Percentiles rank a stretch among this genome's conserved stretches.
phyloP scores from a whole-genome alignment of 495 filamentous ascomycete species.

The Acidomyces sp. region DNA sequence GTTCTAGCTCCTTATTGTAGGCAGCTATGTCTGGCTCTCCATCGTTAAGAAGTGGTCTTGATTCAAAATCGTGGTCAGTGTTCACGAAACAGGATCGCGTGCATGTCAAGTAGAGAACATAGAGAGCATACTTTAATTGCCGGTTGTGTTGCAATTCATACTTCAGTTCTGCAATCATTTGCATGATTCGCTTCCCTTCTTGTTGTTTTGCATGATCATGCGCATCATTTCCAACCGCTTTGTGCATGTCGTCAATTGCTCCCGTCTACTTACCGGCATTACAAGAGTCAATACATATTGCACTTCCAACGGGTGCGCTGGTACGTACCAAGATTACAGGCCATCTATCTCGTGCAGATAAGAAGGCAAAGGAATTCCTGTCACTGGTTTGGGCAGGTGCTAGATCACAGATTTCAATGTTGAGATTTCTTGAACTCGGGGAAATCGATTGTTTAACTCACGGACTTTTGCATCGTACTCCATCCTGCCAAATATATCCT shows the following conservation, averaged over 20 bases:
- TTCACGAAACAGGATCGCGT: neutral
- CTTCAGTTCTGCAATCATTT: conserved; percentile 69
- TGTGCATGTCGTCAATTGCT: conserved; percentile 88
- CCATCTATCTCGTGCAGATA: conserved; percentile 77
- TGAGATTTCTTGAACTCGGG: conserved; percentile 3
- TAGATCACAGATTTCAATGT: too few species aligned
- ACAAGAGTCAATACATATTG: too few species aligned
- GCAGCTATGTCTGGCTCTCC: conserved; percentile 59
- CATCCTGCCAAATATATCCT: conserved; percentile 28
- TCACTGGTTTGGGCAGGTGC: conserved; percentile 70
- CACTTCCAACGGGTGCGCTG: neutral
- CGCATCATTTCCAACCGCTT: conserved; percentile 47
- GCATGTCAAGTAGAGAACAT: neutral
- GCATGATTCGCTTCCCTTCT: conserved; percentile 79
- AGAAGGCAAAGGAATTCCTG: conserved; percentile 71
- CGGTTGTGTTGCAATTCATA: conserved; percentile 92
- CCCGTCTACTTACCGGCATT: conserved; percentile 50
- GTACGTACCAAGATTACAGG: conserved; percentile 71
- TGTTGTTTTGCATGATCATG: conserved; percentile 50
- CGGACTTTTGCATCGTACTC: conserved; percentile 36
- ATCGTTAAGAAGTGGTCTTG: conserved; percentile 70
- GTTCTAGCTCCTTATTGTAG: conserved; percentile 77
- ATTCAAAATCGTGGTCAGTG: neutral
- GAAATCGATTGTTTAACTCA: conserved; percentile 18
- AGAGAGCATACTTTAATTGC: conserved; percentile 52